Conservation (phyloP, 805 yeast species). For the Komagataella mondaviorum region DNA sequence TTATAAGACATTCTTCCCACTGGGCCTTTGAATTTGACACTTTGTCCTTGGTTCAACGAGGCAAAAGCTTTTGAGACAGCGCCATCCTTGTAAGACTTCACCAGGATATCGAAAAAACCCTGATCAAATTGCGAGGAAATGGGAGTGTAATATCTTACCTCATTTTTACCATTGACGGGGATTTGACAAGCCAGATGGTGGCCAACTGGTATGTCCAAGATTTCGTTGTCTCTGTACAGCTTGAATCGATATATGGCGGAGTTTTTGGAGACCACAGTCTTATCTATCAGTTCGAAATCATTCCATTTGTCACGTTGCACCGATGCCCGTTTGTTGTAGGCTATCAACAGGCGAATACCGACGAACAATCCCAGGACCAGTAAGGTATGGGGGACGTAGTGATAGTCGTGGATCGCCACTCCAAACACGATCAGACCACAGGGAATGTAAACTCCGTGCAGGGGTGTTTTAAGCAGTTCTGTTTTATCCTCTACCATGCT, state of each 20-base stretch:
- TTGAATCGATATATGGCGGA: conserved; percentile 66
- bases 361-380: conserved; percentile 25
- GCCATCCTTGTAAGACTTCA: conserved; percentile 66
- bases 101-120: conserved; percentile 66
- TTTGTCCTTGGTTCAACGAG: conserved; percentile 45
- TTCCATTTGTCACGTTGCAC: conserved; percentile 42
- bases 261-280: conserved; percentile 58
- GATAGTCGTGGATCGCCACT: conserved; percentile 34
- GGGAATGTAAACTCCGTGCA: conserved; percentile 71
- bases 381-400: conserved; percentile 31
- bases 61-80: conserved; percentile 59
- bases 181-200: conserved; percentile 55
- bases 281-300: conserved; percentile 57
- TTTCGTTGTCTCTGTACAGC: conserved; percentile 44
- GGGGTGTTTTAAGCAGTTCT: conserved; percentile 50
- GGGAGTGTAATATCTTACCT: conserved; percentile 62
- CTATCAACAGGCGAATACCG: conserved; percentile 19
- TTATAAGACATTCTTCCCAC: conserved; percentile 56
- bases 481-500: conserved; percentile 1
- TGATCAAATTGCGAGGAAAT: conserved; percentile 55
- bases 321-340: conserved; percentile 21
- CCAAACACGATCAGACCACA: conserved; percentile 47
- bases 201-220: conserved; percentile 58
- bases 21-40: conserved; percentile 65
- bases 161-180: conserved; percentile 33